Percentiles rank a stretch among this genome's conserved stretches.
phyloP scores from a whole-genome alignment of 2,329 filamentous ascomycete species.

The Zymoseptoria crescenta region DNA sequence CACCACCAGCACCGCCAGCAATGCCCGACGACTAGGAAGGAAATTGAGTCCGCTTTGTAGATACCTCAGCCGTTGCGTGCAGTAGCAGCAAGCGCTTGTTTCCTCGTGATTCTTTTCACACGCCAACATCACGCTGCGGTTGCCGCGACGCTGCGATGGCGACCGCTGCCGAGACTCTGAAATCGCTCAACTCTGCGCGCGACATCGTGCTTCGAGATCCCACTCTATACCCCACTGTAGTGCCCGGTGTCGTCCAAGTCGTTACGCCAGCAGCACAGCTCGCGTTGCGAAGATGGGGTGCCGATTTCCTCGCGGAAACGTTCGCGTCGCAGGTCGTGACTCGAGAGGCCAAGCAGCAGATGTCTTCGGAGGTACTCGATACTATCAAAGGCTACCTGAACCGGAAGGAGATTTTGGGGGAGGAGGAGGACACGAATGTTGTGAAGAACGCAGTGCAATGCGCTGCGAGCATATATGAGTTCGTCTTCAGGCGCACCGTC shows the following conservation, averaged over 20 bases:
- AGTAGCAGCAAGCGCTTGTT: constrained; percentile 15
- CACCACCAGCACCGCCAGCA: constrained; percentile 4
- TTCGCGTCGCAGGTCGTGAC: constrained; percentile 85
- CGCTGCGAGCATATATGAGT: constrained; percentile 83
- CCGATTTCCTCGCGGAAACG: constrained; percentile 90
- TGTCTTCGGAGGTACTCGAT: constrained; percentile 63
- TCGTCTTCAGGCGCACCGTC: constrained; percentile 87
- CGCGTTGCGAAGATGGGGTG: constrained; percentile 88
- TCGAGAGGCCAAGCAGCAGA: constrained; percentile 66
- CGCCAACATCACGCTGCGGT: constrained; percentile 3
- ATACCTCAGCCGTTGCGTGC: constrained; percentile 9
- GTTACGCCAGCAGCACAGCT: constrained; percentile 66
- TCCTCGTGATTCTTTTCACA: constrained; percentile 13
- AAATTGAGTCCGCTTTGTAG: constrained; percentile 12
- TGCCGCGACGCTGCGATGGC: constrained; percentile 18
- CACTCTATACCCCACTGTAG: constrained; percentile 82
- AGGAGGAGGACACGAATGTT: constrained; percentile 66
- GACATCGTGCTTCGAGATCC: constrained; percentile 81
- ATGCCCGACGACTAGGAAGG: constrained; percentile 7
- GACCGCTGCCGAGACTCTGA: constrained; percentile 59
- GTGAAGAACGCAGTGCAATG: constrained; percentile 82
- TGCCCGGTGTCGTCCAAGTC: constrained; percentile 87
- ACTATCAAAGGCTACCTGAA: constrained; percentile 51
- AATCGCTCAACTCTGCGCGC: constrained; percentile 82
- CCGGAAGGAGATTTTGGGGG: constrained; percentile 43